phyloP scores from a whole-genome alignment of 2,329 filamentous ascomycete genomes.

The Neopestalotiopsis rosae region DNA sequence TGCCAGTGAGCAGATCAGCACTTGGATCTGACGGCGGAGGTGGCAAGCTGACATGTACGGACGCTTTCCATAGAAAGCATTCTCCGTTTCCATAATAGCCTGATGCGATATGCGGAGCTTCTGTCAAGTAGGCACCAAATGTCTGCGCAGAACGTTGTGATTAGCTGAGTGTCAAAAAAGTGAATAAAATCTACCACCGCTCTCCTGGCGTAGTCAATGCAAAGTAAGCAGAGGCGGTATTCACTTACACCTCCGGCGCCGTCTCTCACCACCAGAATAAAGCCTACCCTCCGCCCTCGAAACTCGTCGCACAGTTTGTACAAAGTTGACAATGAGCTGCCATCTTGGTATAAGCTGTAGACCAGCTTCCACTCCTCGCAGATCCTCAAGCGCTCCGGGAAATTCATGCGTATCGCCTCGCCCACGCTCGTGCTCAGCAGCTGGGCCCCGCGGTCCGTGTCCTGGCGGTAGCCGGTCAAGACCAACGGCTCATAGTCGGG shows the following conservation, averaged over 20 bases:
- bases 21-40: conserved; percentile 69
- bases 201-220: background rate
- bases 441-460: conserved; percentile 63
- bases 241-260: conserved; percentile 71
- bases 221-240: background rate
- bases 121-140: conserved; percentile 94
- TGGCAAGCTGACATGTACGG: conserved; percentile 69
- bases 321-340: conserved; percentile 83
- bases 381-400: conserved; percentile 86
- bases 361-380: conserved; percentile 84
- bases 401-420: conserved; percentile 89
- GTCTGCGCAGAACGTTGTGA: conserved; percentile 50
- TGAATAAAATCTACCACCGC: no score
- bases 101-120: conserved; percentile 78
- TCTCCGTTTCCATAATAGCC: conserved; percentile 97
- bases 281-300: conserved; percentile 76
- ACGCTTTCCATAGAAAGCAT: conserved; percentile 89
- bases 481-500: conserved; percentile 84
- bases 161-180: conserved; percentile 14
- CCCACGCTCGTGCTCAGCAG: conserved; percentile 77
- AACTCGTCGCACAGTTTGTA: conserved; percentile 79
- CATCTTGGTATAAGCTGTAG: conserved; percentile 92
- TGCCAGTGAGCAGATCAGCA: conserved; percentile 45
- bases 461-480: conserved; percentile 68
- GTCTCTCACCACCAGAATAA: conserved; percentile 87